These are phyloP conservation scores for Candida montana DNA, from an alignment of 805 yeast genomes.

Conservation along the genomic window DNA sequence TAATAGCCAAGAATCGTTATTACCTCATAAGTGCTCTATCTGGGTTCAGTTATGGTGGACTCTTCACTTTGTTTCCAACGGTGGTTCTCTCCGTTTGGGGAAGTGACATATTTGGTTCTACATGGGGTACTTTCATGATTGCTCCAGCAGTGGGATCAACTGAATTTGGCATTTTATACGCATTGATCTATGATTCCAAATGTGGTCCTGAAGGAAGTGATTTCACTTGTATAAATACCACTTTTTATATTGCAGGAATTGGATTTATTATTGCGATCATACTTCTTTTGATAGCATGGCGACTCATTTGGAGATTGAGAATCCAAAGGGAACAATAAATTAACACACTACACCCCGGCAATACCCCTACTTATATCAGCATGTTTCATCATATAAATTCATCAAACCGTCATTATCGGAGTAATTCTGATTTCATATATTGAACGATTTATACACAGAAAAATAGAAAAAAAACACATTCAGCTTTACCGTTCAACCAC, in stretches of 20 bases:
- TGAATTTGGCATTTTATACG: conserved; percentile 64
- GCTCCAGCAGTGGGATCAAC: conserved; percentile 85
- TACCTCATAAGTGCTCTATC: conserved; percentile 40
- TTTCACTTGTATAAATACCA: conserved; percentile 13
- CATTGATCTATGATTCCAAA: conserved; percentile 47
- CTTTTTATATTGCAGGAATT: conserved; percentile 16
- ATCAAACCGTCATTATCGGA: no score
- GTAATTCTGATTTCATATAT: no score
- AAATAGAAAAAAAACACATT: no score
- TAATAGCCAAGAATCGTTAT: conserved; percentile 17
- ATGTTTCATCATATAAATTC: no score
- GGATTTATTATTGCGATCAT: conserved; percentile 12
- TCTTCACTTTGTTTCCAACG: conserved; percentile 84
- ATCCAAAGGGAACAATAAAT: not conserved
- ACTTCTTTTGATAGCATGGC: conserved; percentile 19
- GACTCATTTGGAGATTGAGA: conserved; percentile 14
- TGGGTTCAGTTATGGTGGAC: conserved; percentile 76
- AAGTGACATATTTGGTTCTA: conserved; percentile 78
- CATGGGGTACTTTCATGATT: conserved; percentile 85
- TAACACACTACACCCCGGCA: not conserved
- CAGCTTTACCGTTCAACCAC: no score
- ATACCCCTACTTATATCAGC: not conserved
- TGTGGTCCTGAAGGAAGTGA: conserved; percentile 15
- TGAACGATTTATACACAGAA: no score
- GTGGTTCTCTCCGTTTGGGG: conserved; percentile 85